Conservation (phyloP, 495 filamentous ascomycete species). For the Bacidia gigantensis region DNA sequence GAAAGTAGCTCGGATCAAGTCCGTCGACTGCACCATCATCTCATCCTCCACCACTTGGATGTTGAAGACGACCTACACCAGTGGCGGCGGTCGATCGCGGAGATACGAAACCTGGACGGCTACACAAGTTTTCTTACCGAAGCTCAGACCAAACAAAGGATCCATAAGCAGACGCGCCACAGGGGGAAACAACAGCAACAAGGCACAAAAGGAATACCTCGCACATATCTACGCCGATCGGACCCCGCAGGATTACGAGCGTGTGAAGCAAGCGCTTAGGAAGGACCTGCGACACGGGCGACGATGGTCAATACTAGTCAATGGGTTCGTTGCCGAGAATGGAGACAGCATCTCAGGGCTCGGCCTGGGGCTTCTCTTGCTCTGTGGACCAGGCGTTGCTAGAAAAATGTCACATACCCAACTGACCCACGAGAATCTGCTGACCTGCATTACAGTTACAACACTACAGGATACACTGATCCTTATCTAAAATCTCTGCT, state of each 20-base stretch:
- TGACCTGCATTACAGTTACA: slow-evolving; percentile 5
- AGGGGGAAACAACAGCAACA: slow-evolving; percentile 6
- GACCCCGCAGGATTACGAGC: slow-evolving; percentile 7
- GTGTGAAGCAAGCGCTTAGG: slow-evolving; percentile 8
- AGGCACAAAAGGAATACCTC: slow-evolving; percentile 10
- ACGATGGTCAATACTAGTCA: slow-evolving; percentile 7
- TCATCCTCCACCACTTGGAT: slow-evolving; percentile 7
- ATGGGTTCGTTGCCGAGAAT: slow-evolving; percentile 6
- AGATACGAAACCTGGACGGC: slow-evolving; percentile 3
- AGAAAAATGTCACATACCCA: slow-evolving; percentile 2
- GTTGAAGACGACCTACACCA: slow-evolving; percentile 4
- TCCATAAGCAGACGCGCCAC: slow-evolving; percentile 3
- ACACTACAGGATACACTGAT: slow-evolving; percentile 2
- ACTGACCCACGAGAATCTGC: background rate
- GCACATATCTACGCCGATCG: slow-evolving; percentile 7
- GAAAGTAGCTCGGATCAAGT: slow-evolving; percentile 9
- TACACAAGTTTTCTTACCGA: slow-evolving; percentile 6
- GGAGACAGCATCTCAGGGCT: slow-evolving; percentile 2
- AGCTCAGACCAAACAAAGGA: slow-evolving; percentile 5
- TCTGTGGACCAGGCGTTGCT: slow-evolving; percentile 5
- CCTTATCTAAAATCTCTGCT: slow-evolving; percentile 5
- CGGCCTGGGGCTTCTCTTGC: slow-evolving; percentile 7
- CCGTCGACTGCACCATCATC: slow-evolving; percentile 6
- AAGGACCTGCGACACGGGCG: slow-evolving; percentile 6
- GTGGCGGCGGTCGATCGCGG: slow-evolving; percentile 6